phyloP scores from a whole-genome alignment of 1,139 yeast species.

The Candida tropicalis region DNA sequence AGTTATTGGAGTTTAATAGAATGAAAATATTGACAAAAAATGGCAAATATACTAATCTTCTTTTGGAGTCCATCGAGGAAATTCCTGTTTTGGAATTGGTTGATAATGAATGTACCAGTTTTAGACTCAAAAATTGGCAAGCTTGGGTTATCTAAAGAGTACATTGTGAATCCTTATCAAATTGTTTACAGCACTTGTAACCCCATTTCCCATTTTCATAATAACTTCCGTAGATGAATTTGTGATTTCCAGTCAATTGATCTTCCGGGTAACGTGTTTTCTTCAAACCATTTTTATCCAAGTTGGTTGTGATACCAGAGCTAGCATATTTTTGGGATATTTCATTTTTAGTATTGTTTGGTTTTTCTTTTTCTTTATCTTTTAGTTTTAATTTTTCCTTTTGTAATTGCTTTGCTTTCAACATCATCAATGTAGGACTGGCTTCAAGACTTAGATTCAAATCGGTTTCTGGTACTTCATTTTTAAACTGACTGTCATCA shows the following conservation, averaged over 20 bases:
- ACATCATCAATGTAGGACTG: conserved; percentile 59
- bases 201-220: conserved; percentile 54
- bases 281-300: conserved; percentile 16
- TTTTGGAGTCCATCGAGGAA: conserved; percentile 20
- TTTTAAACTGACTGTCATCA: conserved; percentile 14
- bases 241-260: conserved; percentile 38
- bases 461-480: conserved; percentile 36
- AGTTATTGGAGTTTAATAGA: conserved; percentile 23
- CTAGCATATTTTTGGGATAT: background rate
- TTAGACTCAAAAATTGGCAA: conserved; percentile 23
- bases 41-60: conserved; percentile 21
- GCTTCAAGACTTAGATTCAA: conserved; percentile 52
- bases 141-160: conserved; percentile 19
- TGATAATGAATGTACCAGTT: conserved; percentile 8
- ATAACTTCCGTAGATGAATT: conserved; percentile 51
- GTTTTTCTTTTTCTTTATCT: conserved; percentile 23
- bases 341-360: conserved; percentile 18
- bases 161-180: conserved; percentile 30
- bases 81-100: conserved; percentile 19
- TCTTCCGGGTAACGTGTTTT: conserved; percentile 40
- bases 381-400: conserved; percentile 24
- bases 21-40: conserved; percentile 22
- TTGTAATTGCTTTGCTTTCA: conserved; percentile 44
- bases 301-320: background rate
- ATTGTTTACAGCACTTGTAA: conserved; percentile 44